A percentile compares a stretch with the other conserved stretches of the same genome.
These are phyloP conservation scores for Tanacetum coccineum DNA, from an alignment of 129 eudicot species.

Conservation along the genomic window DNA sequence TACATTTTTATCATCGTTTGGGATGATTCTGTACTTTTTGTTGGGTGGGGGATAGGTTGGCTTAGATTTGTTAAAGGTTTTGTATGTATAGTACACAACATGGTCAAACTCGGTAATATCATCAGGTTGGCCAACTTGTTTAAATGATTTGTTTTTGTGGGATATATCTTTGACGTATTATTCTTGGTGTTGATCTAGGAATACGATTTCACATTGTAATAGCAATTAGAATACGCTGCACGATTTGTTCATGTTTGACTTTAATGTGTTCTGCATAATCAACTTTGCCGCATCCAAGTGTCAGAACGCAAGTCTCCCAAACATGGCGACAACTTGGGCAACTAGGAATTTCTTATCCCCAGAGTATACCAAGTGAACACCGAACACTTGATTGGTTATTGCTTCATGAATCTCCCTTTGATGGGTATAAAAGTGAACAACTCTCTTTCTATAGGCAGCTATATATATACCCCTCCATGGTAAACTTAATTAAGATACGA, in stretches of 20 bases:
- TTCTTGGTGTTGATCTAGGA: constrained; percentile 4
- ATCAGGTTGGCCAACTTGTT: constrained; percentile 13
- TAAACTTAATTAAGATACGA: no score
- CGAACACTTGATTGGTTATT: no score
- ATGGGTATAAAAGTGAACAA: no score
- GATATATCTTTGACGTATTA: neutral
- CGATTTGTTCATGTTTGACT: neutral
- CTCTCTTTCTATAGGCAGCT: no score
- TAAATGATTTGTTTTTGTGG: constrained; percentile 16
- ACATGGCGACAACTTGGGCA: no score
- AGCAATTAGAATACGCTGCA: neutral
- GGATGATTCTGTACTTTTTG: neutral
- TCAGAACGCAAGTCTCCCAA: no score
- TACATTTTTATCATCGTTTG: neutral
- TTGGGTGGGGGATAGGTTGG: neutral
- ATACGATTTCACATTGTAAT: neutral
- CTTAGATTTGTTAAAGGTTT: constrained; percentile 15
- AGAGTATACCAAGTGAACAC: no score
- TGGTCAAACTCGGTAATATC: constrained; percentile 11
- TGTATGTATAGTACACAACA: constrained; percentile 22
- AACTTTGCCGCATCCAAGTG: no score
- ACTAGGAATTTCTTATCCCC: no score
- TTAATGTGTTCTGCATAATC: no score
- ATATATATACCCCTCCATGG: no score
- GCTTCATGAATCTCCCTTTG: no score